Evolutionary conservation across 495 filamentous ascomycete species (phyloP), one percentile per base, ranked within the genome.

Genomic region (Aspergillus saccharolyticus): DNA sequence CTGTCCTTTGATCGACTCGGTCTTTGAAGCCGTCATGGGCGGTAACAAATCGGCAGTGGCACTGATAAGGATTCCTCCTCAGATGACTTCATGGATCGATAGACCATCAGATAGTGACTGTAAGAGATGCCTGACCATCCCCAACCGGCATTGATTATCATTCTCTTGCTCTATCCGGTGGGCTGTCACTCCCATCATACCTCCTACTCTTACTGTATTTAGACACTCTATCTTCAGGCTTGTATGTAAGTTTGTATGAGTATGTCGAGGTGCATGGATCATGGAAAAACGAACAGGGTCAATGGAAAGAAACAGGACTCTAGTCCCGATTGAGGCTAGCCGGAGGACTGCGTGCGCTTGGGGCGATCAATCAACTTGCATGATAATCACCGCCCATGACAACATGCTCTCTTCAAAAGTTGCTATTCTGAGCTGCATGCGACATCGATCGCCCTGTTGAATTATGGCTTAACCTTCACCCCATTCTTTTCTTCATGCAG

Each of bases 311-410:
- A 12, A 25, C 21, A 21, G 18, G 16, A n/a, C 1, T 8, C 42
- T 30, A 55, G 16, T 19, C 9, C 21, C 25, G 44, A 47, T 25
- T 12, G 1, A 16, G 42, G 19, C 8, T 42, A 21, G 47, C 47
- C 54, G 21, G 16, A n/a, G n/a, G 52, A 53, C 51, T 54, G 56
- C 56, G 55, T 56, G 54, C 54, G 49, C 42, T 43, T 25, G 52
- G 53, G 33, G 45, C 52, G 47, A 52, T 60, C 47, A 55, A 54
- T 56, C 53, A 44, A 45, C 46, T 19, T 53, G 24, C 54, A 48
- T 61, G 55, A 51, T 52, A 24, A 42, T 57, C 47, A 25, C 47
- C 28, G 51, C 51, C 39, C 55, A 57, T 57, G 47, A 48, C 50
- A 53, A 30, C 47, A 30, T 57, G 33, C 54, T 48, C 39, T 20